Evolutionary conservation across 2,329 filamentous ascomycete species (phyloP), one percentile per base, ranked within the genome.

Genomic region (Acarospora socialis): DNA sequence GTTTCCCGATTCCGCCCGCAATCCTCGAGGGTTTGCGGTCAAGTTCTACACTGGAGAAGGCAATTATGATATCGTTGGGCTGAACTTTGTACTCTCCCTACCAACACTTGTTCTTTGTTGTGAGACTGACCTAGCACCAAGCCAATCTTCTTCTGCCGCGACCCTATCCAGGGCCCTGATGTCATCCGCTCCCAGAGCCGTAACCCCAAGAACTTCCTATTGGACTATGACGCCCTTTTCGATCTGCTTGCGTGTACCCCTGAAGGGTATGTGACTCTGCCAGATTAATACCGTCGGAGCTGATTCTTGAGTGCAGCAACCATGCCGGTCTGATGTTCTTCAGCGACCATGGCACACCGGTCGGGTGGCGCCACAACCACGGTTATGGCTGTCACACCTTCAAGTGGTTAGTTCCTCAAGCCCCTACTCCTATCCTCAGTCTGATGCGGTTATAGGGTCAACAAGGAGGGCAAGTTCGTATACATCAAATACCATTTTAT

Each of bases 401-500:
- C 48, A 61, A 57, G 46, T 61, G 56, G 54, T 51, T 41, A 25
- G 30, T 24, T 16, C 22, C 22, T 24, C 14, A 28, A 33, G 16
- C 35, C 16, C 28, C 21, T 13, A 37, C n/a, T n/a, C n/a, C n/a
- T n/a, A n/a, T n/a, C n/a, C n/a, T n/a, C n/a, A 32, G 34, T 34
- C 29, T n/a, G 35, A 4, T 37, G 46, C 29, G 3, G 42, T 33
- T 28, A 33, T 20, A 51, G 51, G 50, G 56, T 63, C 21, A 64
- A 66, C 35, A 49, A 54, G 28, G 45, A 65, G 2, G 61, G 62
- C 29, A 50, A 56, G 21, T 67, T 65, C 32, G 59, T 64, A 14
- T 67, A 66, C 48, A 60, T 63, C 52, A 66, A 64, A 48, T 63
- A 60, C 46, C 59, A 65, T 45, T 62, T 65, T 44, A 49, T 59